Percentiles rank a stretch among this genome's conserved stretches.
phyloP scores from a whole-genome alignment of 108 stramenopile genomes.

The Cylindrotheca fusiformis region DNA sequence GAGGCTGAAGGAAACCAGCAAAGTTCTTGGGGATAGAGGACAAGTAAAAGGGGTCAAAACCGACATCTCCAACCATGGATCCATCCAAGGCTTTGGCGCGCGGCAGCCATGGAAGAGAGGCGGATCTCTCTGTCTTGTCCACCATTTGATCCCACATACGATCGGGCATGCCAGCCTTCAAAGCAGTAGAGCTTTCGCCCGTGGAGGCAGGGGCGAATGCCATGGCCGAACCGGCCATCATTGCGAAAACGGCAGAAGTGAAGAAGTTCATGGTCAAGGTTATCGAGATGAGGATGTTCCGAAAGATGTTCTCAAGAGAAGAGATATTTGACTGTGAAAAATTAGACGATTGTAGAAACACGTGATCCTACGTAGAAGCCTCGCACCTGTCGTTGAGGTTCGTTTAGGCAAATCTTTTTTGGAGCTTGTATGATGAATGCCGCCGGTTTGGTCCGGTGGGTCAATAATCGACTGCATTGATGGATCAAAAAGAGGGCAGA shows the following conservation, averaged over 20 bases:
- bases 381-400: neutral
- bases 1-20: conserved; percentile 90
- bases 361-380: neutral
- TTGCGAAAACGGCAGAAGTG: conserved; percentile 52
- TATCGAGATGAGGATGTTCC: conserved; percentile 1
- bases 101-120: conserved; percentile 78
- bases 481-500: too few relatives aligned
- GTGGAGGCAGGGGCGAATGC: conserved; percentile 71
- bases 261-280: conserved; percentile 66
- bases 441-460: too few relatives aligned
- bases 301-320: conserved; percentile 8
- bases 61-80: conserved; percentile 83
- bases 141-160: conserved; percentile 89
- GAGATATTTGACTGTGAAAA: too few relatives aligned
- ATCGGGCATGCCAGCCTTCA: conserved; percentile 72
- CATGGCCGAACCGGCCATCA: conserved; percentile 75
- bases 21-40: conserved; percentile 89
- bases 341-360: too few relatives aligned
- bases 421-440: too few relatives aligned
- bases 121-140: conserved; percentile 78
- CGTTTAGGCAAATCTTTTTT: neutral
- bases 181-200: conserved; percentile 33
- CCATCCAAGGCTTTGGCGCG: conserved; percentile 88
- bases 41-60: conserved; percentile 94
- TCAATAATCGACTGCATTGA: too few relatives aligned